These are phyloP conservation scores for Pichia membranifaciens DNA, from an alignment of 805 yeast genomes.

Conservation along the genomic window DNA sequence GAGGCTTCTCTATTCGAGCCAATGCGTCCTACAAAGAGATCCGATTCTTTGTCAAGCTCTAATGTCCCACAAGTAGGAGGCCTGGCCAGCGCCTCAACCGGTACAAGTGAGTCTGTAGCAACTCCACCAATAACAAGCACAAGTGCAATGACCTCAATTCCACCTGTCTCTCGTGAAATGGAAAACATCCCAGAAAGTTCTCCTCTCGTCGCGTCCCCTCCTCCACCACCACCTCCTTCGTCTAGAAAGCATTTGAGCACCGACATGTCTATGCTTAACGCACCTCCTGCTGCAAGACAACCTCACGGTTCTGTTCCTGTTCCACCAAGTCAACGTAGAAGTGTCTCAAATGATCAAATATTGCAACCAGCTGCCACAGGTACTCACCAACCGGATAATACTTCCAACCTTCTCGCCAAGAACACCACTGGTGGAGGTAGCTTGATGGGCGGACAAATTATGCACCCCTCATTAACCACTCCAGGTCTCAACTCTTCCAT, in stretches of 20 bases:
- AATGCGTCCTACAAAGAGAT: conserved; percentile 29
- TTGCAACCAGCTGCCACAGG: conserved; percentile 19
- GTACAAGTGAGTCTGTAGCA: not conserved
- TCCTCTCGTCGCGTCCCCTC: conserved; percentile 10
- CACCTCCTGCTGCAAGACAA: conserved; percentile 10
- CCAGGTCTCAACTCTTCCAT: conserved; percentile 77
- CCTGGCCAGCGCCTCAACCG: not conserved
- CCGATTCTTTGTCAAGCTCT: conserved; percentile 22
- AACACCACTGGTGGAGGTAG: conserved; percentile 31
- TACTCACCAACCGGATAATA: conserved; percentile 34
- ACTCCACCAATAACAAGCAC: conserved; percentile 5
- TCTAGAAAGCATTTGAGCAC: conserved; percentile 27
- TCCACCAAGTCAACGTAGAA: conserved; percentile 31
- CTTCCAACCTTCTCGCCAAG: conserved; percentile 36
- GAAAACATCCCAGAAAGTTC: conserved; percentile 14
- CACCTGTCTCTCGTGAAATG: conserved; percentile 7
- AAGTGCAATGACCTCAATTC: conserved; percentile 4
- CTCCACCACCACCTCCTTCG: conserved; percentile 32
- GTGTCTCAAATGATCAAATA: conserved; percentile 16
- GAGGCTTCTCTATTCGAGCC: conserved; percentile 16
- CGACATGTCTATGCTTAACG: not conserved
- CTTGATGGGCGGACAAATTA: conserved; percentile 32
- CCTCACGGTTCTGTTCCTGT: conserved; percentile 29
- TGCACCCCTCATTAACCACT: conserved; percentile 44
- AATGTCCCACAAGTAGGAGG: conserved; percentile 2